phyloP scores from a whole-genome alignment of 2,329 filamentous ascomycete genomes.

The Elsinoe australis region DNA sequence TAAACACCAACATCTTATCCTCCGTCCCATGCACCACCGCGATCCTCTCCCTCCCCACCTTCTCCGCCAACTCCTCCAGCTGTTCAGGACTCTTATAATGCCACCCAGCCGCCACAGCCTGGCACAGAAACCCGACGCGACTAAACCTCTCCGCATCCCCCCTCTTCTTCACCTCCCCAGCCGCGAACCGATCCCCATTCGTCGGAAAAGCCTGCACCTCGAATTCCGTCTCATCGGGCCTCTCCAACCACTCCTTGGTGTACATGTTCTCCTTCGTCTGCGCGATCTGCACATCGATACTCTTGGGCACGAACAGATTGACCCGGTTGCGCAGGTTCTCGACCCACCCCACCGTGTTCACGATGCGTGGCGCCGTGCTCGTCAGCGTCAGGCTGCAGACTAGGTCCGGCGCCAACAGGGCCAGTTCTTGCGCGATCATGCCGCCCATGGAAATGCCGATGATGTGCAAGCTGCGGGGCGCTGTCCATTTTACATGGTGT shows the following conservation, averaged over 20 bases:
- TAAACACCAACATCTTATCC: slow-evolving; percentile 70
- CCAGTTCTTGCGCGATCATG: slow-evolving; percentile 83
- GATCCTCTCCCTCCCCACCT: slow-evolving; percentile 65
- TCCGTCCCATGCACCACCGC: slow-evolving; percentile 66
- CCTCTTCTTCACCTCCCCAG: slow-evolving; percentile 68
- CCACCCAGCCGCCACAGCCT: slow-evolving; percentile 71
- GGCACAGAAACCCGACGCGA: slow-evolving; percentile 61
- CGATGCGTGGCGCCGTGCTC: slow-evolving; percentile 42
- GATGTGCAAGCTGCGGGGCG: slow-evolving; percentile 53
- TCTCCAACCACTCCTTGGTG: slow-evolving; percentile 52
- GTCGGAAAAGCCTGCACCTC: slow-evolving; percentile 52
- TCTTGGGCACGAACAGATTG: slow-evolving; percentile 59
- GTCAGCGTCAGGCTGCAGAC: slow-evolving; percentile 45
- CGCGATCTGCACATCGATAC: slow-evolving; percentile 57
- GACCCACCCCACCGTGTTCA: slow-evolving; percentile 44
- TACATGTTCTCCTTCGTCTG: slow-evolving; percentile 62
- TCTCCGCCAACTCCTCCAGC: slow-evolving; percentile 57
- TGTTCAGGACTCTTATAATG: slow-evolving; percentile 66
- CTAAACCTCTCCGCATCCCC: slow-evolving; percentile 54
- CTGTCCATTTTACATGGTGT: slow-evolving; percentile 61
- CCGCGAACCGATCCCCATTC: slow-evolving; percentile 76
- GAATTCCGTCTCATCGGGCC: slow-evolving; percentile 48
- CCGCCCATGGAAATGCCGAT: slow-evolving; percentile 78
- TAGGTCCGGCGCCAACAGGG: slow-evolving; percentile 39
- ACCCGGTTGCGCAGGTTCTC: slow-evolving; percentile 57